These are phyloP conservation scores for Setaria italica DNA, from an alignment of 202 grass and related monocot species.

Conservation along the genomic window DNA sequence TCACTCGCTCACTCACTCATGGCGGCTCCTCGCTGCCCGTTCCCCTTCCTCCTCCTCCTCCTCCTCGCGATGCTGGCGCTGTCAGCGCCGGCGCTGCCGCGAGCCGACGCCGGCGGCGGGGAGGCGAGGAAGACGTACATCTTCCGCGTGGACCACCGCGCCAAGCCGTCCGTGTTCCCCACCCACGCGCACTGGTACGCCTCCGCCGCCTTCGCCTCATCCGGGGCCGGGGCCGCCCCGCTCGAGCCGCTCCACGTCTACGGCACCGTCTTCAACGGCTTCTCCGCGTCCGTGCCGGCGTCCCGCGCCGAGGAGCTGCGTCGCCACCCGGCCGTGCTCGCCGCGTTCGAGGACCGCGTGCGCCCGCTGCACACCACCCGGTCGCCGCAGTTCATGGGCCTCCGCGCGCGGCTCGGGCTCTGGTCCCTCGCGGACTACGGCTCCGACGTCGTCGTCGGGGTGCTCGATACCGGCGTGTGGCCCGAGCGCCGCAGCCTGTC, in stretches of 20 bases:
- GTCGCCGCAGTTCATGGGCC: slow-evolving; percentile 89
- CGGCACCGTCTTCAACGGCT: slow-evolving; percentile 84
- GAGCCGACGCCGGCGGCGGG: neutral
- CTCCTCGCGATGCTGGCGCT: slow-evolving; percentile 39
- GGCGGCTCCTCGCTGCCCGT: slow-evolving; percentile 38
- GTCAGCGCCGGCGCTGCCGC: neutral
- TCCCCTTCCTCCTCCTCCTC: slow-evolving; percentile 46
- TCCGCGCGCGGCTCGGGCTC: slow-evolving; percentile 78
- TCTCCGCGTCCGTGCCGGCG: slow-evolving; percentile 65
- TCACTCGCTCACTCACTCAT: slow-evolving; percentile 26
- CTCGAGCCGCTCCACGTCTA: slow-evolving; percentile 82
- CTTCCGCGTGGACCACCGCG: slow-evolving; percentile 70
- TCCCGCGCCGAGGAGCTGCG: slow-evolving; percentile 59
- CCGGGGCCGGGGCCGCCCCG: neutral
- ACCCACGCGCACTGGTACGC: slow-evolving; percentile 83
- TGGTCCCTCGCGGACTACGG: slow-evolving; percentile 95
- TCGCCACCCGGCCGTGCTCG: slow-evolving; percentile 72
- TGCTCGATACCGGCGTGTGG: slow-evolving; percentile 92
- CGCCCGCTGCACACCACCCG: slow-evolving; percentile 80
- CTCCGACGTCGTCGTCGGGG: slow-evolving; percentile 76
- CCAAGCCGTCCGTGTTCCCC: slow-evolving; percentile 78
- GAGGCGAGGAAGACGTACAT: slow-evolving; percentile 73
- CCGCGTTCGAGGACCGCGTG: slow-evolving; percentile 78
- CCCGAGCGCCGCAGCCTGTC: slow-evolving; percentile 86
- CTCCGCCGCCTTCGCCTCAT: slow-evolving; percentile 65